These are phyloP conservation scores for Candida pseudoviswanathii DNA, from an alignment of 1,139 yeast genomes.

Conservation along the genomic window DNA sequence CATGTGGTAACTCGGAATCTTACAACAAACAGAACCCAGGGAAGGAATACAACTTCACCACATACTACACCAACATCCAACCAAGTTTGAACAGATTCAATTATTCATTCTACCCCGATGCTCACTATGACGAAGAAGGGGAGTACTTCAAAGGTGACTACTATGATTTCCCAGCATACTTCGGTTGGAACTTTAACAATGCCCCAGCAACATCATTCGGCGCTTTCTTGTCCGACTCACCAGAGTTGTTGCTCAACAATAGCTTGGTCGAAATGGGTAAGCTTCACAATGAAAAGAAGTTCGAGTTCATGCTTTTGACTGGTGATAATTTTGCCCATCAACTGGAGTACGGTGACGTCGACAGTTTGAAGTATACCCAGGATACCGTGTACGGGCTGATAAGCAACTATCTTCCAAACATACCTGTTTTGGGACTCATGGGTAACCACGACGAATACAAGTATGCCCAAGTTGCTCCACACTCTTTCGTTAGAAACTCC, in stretches of 20 bases:
- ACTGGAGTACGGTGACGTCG: constrained; percentile 1
- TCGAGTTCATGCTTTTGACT: constrained; percentile 65
- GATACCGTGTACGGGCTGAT: not conserved
- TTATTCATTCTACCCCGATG: constrained; percentile 17
- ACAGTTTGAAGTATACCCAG: not conserved
- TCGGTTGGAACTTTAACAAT: constrained; percentile 45
- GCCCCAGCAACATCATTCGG: constrained; percentile 65
- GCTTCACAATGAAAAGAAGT: constrained; percentile 35
- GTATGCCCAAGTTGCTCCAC: not conserved
- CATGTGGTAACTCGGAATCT: constrained; percentile 52
- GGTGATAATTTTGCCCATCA: constrained; percentile 68
- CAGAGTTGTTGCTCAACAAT: constrained; percentile 58
- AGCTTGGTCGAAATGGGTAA: constrained; percentile 50
- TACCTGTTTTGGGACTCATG: not conserved
- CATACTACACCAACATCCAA: constrained; percentile 21
- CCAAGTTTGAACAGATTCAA: constrained; percentile 29
- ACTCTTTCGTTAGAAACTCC: not conserved
- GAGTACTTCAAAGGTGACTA: constrained; percentile 41
- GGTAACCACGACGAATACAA: not conserved
- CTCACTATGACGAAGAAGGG: constrained; percentile 35
- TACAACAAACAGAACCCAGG: constrained; percentile 32
- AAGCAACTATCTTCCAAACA: not conserved
- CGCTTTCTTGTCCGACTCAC: constrained; percentile 63
- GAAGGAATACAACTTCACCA: constrained; percentile 37
- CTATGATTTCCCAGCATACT: constrained; percentile 35